Evolutionary conservation across 1,139 yeast species (phyloP).

Genomic region (Suhomyces anneliseae): DNA sequence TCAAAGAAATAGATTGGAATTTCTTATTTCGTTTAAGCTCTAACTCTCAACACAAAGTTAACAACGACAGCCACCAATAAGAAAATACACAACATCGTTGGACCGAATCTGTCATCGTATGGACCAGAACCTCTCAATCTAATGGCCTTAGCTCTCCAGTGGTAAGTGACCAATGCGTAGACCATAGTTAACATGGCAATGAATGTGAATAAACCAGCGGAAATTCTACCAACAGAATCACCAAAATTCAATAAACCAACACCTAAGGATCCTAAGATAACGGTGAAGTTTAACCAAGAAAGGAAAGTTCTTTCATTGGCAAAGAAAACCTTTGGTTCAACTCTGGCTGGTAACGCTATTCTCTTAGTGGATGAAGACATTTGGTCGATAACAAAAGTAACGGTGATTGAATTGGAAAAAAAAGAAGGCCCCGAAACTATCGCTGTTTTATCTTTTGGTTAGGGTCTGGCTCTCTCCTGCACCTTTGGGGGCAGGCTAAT

Average conservation of each 20-base stretch:
- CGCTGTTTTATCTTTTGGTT: constrained; percentile 1
- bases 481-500: too few relatives aligned
- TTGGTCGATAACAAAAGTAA: not conserved
- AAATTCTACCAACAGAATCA: constrained; percentile 86
- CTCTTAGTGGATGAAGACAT: constrained; percentile 51
- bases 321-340: constrained; percentile 97
- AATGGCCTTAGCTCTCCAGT: constrained; percentile 99
- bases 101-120: constrained; percentile 97
- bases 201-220: constrained; percentile 91
- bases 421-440: not conserved
- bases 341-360: constrained; percentile 96
- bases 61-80: constrained; percentile 88
- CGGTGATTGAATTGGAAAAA: too few relatives aligned
- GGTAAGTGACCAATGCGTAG: constrained; percentile 92
- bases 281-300: constrained; percentile 98
- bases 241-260: constrained; percentile 96
- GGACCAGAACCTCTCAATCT: constrained; percentile 98
- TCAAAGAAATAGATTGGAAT: not conserved
- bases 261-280: constrained; percentile 93
- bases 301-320: constrained; percentile 98
- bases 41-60: constrained; percentile 83
- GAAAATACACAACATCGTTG: constrained; percentile 96
- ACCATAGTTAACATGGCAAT: constrained; percentile 97
- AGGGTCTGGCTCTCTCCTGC: too few relatives aligned
- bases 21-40: constrained; percentile 31